Percentiles rank a stretch among this genome's conserved stretches.
These are phyloP conservation scores for Psophocarpus tetragonolobus DNA, from an alignment of 306 rosid species.

Conservation along the genomic window DNA sequence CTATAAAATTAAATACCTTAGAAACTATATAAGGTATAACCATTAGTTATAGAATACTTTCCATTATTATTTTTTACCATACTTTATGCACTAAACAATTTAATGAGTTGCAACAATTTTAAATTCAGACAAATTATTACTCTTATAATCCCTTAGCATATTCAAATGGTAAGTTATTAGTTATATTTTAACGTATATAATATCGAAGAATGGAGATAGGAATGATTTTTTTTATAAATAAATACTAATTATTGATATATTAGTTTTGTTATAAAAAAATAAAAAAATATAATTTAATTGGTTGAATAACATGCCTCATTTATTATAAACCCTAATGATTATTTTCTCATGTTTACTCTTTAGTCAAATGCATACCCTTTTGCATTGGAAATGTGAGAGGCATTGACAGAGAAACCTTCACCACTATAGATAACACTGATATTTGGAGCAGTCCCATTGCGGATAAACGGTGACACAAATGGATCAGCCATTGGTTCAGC, in stretches of 20 bases:
- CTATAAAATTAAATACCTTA: no score
- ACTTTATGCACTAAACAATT: background rate
- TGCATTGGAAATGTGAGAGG: slow-evolving; percentile 21
- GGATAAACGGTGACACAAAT: background rate
- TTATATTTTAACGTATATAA: background rate
- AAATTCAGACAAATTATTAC: background rate
- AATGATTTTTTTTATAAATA: no score
- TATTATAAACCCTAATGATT: no score
- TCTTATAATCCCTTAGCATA: background rate
- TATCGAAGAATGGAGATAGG: no score
- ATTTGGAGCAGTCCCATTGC: background rate
- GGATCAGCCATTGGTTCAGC: background rate
- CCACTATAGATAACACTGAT: slow-evolving; percentile 8
- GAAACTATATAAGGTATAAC: no score
- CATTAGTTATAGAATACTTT: no score
- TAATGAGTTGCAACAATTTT: background rate
- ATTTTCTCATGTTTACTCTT: background rate
- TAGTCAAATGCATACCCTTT: slow-evolving; percentile 54
- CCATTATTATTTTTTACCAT: no score
- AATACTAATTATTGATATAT: no score
- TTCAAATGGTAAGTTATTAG: background rate
- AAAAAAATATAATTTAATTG: no score
- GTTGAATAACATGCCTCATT: no score
- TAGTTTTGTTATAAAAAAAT: no score
- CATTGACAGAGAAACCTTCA: slow-evolving; percentile 31